phyloP scores from a whole-genome alignment of 179 eudicot genomes.

The Patellifolia procumbens region DNA sequence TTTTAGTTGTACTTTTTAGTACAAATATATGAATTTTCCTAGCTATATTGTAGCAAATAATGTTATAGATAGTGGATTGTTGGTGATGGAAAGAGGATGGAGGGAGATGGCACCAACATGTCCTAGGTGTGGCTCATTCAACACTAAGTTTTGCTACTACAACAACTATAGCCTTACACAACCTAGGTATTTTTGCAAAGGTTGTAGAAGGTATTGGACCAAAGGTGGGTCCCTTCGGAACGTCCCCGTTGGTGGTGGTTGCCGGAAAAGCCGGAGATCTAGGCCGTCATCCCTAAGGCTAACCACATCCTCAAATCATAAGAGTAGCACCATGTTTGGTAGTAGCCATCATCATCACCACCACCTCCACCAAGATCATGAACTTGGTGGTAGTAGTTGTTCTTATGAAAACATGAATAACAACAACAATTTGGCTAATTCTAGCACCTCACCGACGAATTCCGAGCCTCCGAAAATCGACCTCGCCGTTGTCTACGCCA shows the following conservation, averaged over 20 bases:
- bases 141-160: constrained; percentile 83
- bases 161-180: constrained; percentile 79
- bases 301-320: constrained; percentile 17
- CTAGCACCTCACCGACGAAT: constrained; percentile 16
- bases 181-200: constrained; percentile 80
- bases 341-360: background rate
- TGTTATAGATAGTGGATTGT: constrained; percentile 11
- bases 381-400: constrained; percentile 2
- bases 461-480: constrained; percentile 45
- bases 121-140: constrained; percentile 76
- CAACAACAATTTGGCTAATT: constrained; percentile 21
- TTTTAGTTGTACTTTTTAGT: constrained; percentile 16
- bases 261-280: constrained; percentile 54
- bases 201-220: constrained; percentile 82
- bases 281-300: constrained; percentile 30
- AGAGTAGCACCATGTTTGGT: constrained; percentile 16
- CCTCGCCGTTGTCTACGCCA: constrained; percentile 64
- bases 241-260: constrained; percentile 73
- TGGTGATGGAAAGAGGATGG: constrained; percentile 68
- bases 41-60: constrained; percentile 14
- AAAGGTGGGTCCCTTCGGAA: constrained; percentile 78
- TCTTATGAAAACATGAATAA: constrained; percentile 15
- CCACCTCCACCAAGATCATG: background rate
- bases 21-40: constrained; percentile 22
- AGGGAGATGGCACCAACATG: constrained; percentile 59